Conservation (phyloP, 2,329 filamentous ascomycete genomes). For the Penicillium rolfsii region DNA sequence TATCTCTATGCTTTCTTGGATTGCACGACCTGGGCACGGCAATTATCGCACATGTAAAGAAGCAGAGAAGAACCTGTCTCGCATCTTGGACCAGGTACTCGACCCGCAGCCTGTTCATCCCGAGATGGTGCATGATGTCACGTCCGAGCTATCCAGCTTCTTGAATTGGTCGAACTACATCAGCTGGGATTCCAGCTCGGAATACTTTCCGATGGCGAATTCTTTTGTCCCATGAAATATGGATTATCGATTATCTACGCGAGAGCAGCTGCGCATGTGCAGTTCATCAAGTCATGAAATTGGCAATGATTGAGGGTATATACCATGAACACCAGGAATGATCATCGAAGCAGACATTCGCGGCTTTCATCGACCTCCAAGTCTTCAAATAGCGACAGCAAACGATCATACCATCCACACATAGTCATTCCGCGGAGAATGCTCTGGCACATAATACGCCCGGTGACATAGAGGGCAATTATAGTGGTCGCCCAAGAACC, state of each 20-base stretch:
- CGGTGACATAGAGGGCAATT: conserved; percentile 45
- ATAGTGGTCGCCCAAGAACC: conserved; percentile 45
- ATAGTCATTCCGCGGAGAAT: conserved; percentile 37
- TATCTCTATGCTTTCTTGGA: conserved; percentile 38
- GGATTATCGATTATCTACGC: conserved; percentile 5
- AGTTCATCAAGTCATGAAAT: conserved; percentile 17
- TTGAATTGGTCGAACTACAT: conserved; percentile 41
- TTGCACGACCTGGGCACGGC: conserved; percentile 38
- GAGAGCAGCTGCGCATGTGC: background rate
- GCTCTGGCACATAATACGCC: conserved; percentile 40
- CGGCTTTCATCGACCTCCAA: background rate
- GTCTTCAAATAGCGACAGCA: background rate
- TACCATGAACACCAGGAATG: background rate
- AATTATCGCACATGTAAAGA: conserved; percentile 42
- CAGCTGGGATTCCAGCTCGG: conserved; percentile 39
- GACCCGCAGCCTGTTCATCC: conserved; percentile 38
- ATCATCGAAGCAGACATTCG: background rate
- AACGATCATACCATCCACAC: conserved; percentile 42
- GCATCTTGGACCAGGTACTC: conserved; percentile 41
- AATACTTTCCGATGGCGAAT: conserved; percentile 30
- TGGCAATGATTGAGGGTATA: conserved; percentile 1
- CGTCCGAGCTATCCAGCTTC: conserved; percentile 36
- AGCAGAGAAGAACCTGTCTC: conserved; percentile 41
- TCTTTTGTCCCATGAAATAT: conserved; percentile 24
- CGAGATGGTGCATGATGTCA: conserved; percentile 35